These are phyloP conservation scores for Boletales sp. DNA, from an alignment of 768 basidiomycete species.

Conservation along the genomic window DNA sequence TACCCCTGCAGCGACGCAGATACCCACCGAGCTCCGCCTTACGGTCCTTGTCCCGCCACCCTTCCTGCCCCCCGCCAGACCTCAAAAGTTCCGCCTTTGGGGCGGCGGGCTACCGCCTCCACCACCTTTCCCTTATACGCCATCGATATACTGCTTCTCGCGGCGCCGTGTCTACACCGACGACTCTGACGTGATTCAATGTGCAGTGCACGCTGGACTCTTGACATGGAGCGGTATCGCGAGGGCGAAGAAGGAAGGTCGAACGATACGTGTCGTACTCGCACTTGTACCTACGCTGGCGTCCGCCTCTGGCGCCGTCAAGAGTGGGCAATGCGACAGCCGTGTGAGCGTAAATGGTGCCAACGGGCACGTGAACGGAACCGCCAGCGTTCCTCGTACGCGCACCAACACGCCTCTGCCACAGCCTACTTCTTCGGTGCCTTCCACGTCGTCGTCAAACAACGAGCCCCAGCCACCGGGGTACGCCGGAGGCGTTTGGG, in stretches of 20 bases:
- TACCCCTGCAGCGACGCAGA: conserved; percentile 8
- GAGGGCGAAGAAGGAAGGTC: conserved; percentile 35
- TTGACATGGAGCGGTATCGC: conserved; percentile 41
- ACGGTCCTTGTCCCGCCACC: conserved; percentile 59
- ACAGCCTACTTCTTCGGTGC: conserved; percentile 17
- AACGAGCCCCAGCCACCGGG: conserved; percentile 19
- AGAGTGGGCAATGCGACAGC: conserved; percentile 21
- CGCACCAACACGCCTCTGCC: conserved; percentile 28
- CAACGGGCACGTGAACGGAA: conserved; percentile 32
- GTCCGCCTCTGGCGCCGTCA: conserved; percentile 45
- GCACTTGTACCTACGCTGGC: conserved; percentile 35
- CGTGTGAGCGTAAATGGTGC: conserved; percentile 14
- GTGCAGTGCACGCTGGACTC: conserved; percentile 63
- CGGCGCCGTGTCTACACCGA: conserved; percentile 69
- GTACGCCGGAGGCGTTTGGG: conserved; percentile 32
- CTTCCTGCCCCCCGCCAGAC: conserved; percentile 54
- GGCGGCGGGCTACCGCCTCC: conserved; percentile 55
- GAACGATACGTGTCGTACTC: conserved; percentile 41
- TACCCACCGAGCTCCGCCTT: conserved; percentile 33
- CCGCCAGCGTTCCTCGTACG: conserved; percentile 26
- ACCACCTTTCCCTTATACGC: conserved; percentile 31
- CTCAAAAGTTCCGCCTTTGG: conserved; percentile 60
- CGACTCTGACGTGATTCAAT: conserved; percentile 69
- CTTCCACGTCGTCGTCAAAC: conserved; percentile 26
- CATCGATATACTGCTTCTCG: conserved; percentile 25